Base-by-base conservation (phyloP, 257 asterid species). In the Jasminum sambac region DNA sequence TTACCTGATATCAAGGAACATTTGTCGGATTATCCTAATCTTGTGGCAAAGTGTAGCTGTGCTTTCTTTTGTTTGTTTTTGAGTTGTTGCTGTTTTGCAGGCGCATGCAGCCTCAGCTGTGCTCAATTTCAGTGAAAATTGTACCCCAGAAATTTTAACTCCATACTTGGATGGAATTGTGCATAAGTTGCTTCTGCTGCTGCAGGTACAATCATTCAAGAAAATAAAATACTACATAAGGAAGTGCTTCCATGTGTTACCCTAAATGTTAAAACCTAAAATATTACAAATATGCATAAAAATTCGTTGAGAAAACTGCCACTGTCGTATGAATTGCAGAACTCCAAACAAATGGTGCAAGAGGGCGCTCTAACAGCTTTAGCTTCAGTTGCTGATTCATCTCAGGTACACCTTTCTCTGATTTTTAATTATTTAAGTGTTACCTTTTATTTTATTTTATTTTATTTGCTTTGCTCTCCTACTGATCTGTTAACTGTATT, bases 51-150 rank as follows among this genome's bases (percentile, higher is more conserved):
- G 26, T 77, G 30, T 66, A 37, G 43, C 65, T 67, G 11, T 30
- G 16, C 21, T 6, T 23, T 25, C 11, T 12, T 0, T 8, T 7
- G 36, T 50, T 66, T 60, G 41, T 82, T 60, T 34, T 67, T 41
- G 57, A 63, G 0, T 38, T 48, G n/a, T 34, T 69, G 41, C 30
- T 58, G 62, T 72, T 79, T 66, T 78, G 79, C 86, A 92, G 98
- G 98, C 98, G 26, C 98, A 92, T 83, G 95, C 98, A 14, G 98
- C 98, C 42, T 92, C 98, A 63, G 98, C 96, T 21, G 96, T 92
- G 66, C 95, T 92, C 11, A 92, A 92, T 84, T 92, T 92, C 66
- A 92, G 98, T 63, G 98, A 92, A 77, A 90, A 90, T 77, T 89
- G 98, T 83, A 89, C 96, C 5, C 96, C 96, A 1, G 96, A 89